A percentile compares a stretch with the other conserved stretches of the same genome.
phyloP scores from a whole-genome alignment of 257 asterid genomes.

The Scutellaria barbata region DNA sequence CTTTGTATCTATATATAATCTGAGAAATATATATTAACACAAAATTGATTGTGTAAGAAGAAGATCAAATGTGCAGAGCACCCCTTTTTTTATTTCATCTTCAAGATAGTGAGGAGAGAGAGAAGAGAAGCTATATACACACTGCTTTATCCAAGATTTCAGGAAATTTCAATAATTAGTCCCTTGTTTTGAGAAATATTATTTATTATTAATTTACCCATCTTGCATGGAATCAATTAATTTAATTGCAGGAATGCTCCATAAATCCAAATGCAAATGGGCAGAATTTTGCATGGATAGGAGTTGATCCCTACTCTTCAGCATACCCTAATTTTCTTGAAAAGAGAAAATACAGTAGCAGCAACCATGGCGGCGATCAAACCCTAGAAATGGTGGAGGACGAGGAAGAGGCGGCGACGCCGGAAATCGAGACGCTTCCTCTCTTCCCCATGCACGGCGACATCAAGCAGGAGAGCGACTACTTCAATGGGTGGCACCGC shows the following conservation, averaged over 20 bases:
- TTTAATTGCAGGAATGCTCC: constrained; percentile 66
- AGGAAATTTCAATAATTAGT: no score
- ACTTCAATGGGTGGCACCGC: constrained; percentile 41
- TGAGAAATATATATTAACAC: no score
- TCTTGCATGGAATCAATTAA: constrained; percentile 23
- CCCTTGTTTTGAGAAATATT: not conserved
- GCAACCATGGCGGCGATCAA: constrained; percentile 57
- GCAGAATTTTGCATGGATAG: constrained; percentile 59
- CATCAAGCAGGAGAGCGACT: constrained; percentile 36
- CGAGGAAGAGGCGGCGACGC: constrained; percentile 24
- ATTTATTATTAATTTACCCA: not conserved
- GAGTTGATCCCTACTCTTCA: constrained; percentile 52
- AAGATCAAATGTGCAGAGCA: no score
- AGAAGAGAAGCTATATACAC: no score
- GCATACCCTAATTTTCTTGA: constrained; percentile 60
- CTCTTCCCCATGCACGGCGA: constrained; percentile 91
- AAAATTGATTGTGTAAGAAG: no score
- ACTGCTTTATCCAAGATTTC: no score
- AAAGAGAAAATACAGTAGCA: constrained; percentile 44
- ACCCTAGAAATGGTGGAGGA: constrained; percentile 58
- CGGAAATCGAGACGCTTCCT: constrained; percentile 76
- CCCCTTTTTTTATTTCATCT: no score
- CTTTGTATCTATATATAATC: not conserved
- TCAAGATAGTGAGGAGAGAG: no score
- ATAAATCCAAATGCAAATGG: constrained; percentile 50